Base-by-base conservation (phyloP, 495 filamentous ascomycete species). In the Choiromyces venosus region DNA sequence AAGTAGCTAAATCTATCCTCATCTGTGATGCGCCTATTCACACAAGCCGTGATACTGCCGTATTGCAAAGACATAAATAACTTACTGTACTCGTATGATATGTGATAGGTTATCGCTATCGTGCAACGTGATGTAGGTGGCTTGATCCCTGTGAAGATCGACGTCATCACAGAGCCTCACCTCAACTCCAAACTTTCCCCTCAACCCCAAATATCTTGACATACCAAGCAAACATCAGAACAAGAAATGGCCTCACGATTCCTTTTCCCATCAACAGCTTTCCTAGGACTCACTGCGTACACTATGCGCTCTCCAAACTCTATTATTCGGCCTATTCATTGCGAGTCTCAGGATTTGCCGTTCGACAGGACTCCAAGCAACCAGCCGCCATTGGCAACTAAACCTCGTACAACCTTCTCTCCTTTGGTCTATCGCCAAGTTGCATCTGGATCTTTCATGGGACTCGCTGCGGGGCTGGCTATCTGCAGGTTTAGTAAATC, bases 401-500 rank as follows among this genome's bases (percentile, higher is more conserved):
- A 71, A 33, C 35, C 74, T 42, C 75, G 69, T 67, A 37, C 71
- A 29, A 67, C 29, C 2, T 77, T 77, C 42, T 77, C 79, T 25
- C 79, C 79, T 18, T 18, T 75, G 4, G 33, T 80, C 36, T 80
- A 80, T 65, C 67, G 79, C 29, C 79, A 80, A 66, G 65, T 80
- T 19, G 74, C 78, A 37, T 80, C 74, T 3, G 79, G 79, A 7
- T 80, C 78, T 36, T 80, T 80, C 65, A 61, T 80, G 18, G 79
- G 79, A 19, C 37, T 80, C 10, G 78, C 72, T 29, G 67, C 68
- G 16, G 78, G 77, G 12, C 67, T 80, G 42, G 68, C 70, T n/a
- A 74, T 80, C 21, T 66, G 74, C 16, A 73, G 76, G 39, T 80
- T 80, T 78, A 76, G 79, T n/a, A 80, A 80, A 56, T 70, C 74